These are phyloP conservation scores for Arxiozyma bovina DNA, from an alignment of 1,139 yeast species.

Conservation along the genomic window DNA sequence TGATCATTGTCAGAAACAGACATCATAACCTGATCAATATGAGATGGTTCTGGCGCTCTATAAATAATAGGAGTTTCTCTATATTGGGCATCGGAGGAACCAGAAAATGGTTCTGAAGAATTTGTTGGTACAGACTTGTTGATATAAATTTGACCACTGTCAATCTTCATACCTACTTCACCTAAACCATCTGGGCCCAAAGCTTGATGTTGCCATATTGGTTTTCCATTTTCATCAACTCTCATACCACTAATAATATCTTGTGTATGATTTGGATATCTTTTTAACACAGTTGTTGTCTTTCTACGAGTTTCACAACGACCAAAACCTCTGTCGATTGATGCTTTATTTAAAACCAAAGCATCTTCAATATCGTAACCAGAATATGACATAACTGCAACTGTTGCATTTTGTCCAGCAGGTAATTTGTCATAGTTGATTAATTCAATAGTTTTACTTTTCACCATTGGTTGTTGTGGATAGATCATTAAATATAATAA, in stretches of 20 bases:
- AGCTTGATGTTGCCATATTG: slow-evolving; percentile 78
- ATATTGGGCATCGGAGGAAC: slow-evolving; percentile 45
- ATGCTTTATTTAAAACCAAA: slow-evolving; percentile 81
- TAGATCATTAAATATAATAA: slow-evolving; percentile 88
- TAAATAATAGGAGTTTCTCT: slow-evolving; percentile 88
- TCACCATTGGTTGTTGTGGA: slow-evolving; percentile 99
- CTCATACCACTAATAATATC: slow-evolving; percentile 89
- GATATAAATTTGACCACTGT: slow-evolving; percentile 87
- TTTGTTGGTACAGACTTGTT: slow-evolving; percentile 89
- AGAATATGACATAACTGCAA: slow-evolving; percentile 97
- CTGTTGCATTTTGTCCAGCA: slow-evolving; percentile 98
- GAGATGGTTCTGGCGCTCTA: slow-evolving; percentile 91
- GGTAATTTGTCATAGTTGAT: slow-evolving; percentile 94
- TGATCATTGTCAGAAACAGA: slow-evolving; percentile 93
- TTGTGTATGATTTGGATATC: slow-evolving; percentile 88
- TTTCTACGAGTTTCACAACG: slow-evolving; percentile 96
- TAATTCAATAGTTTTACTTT: slow-evolving; percentile 90
- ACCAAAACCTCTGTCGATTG: slow-evolving; percentile 95
- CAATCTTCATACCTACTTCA: slow-evolving; percentile 86
- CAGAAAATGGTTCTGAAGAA: slow-evolving; percentile 59
- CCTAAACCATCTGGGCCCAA: slow-evolving; percentile 95
- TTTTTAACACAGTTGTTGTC: slow-evolving; percentile 78
- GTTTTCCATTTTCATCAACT: slow-evolving; percentile 68
- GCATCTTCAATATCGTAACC: slow-evolving; percentile 99
- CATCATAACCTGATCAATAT: slow-evolving; percentile 96